Base-by-base conservation (phyloP, 164 flowering plant genomes). In the Tetracentron sinense region DNA sequence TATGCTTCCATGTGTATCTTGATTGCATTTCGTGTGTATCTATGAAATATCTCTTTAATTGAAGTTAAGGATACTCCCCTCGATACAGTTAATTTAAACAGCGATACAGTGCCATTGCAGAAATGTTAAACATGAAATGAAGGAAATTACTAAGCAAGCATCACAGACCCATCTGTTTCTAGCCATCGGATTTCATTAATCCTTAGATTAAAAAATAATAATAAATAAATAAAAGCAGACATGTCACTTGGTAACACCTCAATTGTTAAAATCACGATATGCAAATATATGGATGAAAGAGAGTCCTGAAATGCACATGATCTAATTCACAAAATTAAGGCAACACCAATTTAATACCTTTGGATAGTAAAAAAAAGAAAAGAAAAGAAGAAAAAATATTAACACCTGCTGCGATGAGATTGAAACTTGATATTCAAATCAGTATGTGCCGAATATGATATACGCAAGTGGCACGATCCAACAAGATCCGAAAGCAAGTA, bases 341-440 rank as follows among this genome's bases (percentile, higher is more conserved):
- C n/a, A 60, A 54, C 17, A 61, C 8, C 33, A 19, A 53, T 17
- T 31, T 26, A 10, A 38, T 42, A 8, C 38, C 21, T 6, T 38
- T 44, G 20, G 28, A 7, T 7, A 17, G 25, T 48, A 4, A 38
- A 1, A 38, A 38, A 38, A n/a, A n/a, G n/a, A n/a, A n/a, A n/a
- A n/a, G n/a, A n/a, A n/a, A n/a, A n/a, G n/a, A n/a, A n/a, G n/a
- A n/a, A n/a, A n/a, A n/a, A n/a, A n/a, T 56, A 50, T 26, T 28
- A n/a, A 51, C 82, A 92, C 97, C 96, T 85, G 94, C 97, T 92
- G 48, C 97, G 81, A 63, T 92, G 90, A 62, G 96, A 89, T 73
- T 92, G 97, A 65, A 92, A 92, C 76, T 92, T 92, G 71, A 92
- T 87, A 69, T 83, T 92, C 69, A 92, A 76, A 76, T 92, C 97